These are phyloP conservation scores for Guillardia theta DNA, from an alignment of 78 protist genomes.

Conservation along the genomic window DNA sequence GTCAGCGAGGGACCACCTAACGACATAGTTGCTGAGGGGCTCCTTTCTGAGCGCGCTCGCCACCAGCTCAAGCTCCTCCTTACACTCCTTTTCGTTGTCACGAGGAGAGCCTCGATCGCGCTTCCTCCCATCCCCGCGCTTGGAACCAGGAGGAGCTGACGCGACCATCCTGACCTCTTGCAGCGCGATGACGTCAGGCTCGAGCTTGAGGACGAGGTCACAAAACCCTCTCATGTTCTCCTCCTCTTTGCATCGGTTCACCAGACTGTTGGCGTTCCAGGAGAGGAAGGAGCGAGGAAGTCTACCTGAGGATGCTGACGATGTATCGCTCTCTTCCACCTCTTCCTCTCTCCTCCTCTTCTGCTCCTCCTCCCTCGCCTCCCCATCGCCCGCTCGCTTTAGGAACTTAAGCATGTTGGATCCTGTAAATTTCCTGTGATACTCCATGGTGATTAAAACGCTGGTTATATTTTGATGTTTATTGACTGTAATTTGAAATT, in stretches of 20 bases:
- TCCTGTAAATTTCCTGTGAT: no score
- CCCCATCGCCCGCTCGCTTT: neutral
- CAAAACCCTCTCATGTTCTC: neutral
- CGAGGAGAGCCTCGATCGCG: neutral
- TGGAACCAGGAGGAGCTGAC: neutral
- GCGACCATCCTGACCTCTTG: neutral
- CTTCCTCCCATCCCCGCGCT: neutral
- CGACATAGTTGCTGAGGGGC: neutral
- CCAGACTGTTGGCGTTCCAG: neutral
- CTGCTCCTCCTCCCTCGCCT: neutral
- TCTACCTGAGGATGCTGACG: no score
- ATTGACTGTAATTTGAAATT: no score
- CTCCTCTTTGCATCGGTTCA: neutral
- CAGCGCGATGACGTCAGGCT: neutral
- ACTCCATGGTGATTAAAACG: no score
- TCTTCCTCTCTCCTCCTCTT: neutral
- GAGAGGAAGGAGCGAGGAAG: slow-evolving; percentile 4
- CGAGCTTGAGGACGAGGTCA: neutral
- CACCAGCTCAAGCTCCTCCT: neutral
- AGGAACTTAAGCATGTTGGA: neutral
- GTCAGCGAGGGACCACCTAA: neutral
- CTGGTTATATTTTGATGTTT: no score
- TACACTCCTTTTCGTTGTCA: neutral
- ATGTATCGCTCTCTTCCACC: neutral
- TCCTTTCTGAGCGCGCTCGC: neutral